Percentiles rank a stretch among this genome's conserved stretches.
phyloP scores from a whole-genome alignment of 345 rosid genomes.

The Moringa oleifera region DNA sequence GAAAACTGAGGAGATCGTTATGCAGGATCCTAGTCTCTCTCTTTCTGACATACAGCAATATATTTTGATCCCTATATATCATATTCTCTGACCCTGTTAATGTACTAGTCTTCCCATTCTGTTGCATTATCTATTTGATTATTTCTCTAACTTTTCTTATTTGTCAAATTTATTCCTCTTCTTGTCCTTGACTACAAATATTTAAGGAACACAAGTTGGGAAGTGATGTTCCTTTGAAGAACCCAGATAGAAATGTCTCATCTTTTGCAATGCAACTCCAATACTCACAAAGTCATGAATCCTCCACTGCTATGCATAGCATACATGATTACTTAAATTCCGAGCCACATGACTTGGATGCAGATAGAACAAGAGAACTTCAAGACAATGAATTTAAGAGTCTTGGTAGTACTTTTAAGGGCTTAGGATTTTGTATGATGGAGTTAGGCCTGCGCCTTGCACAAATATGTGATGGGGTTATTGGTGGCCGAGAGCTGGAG shows the following conservation, averaged over 20 bases:
- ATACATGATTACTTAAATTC: conserved; percentile 8
- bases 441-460: conserved; percentile 67
- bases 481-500: conserved; percentile 69
- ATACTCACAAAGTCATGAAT: conserved; percentile 28
- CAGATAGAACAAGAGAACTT: conserved; percentile 9
- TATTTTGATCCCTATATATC: no score
- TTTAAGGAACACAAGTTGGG: conserved; percentile 71
- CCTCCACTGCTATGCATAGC: conserved; percentile 14
- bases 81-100: no score
- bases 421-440: conserved; percentile 75
- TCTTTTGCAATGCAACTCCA: conserved; percentile 76
- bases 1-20: not conserved
- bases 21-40: not conserved
- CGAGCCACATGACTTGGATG: conserved; percentile 14
- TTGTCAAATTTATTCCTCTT: not conserved
- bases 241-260: conserved; percentile 68
- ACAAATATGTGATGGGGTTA: conserved; percentile 59
- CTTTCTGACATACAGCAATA: no score
- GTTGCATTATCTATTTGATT: no score
- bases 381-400: conserved; percentile 36
- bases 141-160: no score
- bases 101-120: no score
- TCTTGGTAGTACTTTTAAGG: conserved; percentile 51
- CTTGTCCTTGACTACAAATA: conserved; percentile 6
- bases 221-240: conserved; percentile 77